Evolutionary conservation across 2,329 filamentous ascomycete genomes (phyloP).

Genomic region (Lachnellula hyalina): DNA sequence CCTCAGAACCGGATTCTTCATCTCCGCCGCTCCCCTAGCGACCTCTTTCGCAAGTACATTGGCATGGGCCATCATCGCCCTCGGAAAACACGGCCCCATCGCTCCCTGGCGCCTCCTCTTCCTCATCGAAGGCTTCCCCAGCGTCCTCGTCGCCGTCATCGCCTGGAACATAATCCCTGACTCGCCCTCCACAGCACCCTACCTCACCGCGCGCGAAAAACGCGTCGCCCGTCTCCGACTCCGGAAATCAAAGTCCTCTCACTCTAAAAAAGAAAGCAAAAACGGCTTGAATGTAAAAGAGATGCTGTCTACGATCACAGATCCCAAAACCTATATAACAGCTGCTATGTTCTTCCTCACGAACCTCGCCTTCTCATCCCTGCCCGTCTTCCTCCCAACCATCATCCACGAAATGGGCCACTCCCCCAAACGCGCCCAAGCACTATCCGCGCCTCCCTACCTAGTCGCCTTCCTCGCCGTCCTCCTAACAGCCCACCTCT

Average conservation of each 20-base stretch:
- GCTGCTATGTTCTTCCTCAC: slow-evolving; percentile 81
- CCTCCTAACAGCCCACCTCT: slow-evolving; percentile 65
- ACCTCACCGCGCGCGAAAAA: slow-evolving; percentile 57
- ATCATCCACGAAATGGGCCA: slow-evolving; percentile 75
- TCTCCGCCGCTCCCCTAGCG: slow-evolving; percentile 77
- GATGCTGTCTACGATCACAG: slow-evolving; percentile 52
- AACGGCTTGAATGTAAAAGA: slow-evolving; percentile 48
- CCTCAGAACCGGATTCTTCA: slow-evolving; percentile 78
- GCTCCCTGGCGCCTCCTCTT: slow-evolving; percentile 84
- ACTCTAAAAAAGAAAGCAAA: slow-evolving; percentile 4
- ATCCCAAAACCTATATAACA: slow-evolving; percentile 69
- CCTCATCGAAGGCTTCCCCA: slow-evolving; percentile 79
- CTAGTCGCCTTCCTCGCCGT: slow-evolving; percentile 68
- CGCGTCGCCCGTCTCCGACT: slow-evolving; percentile 68
- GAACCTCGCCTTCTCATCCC: slow-evolving; percentile 82
- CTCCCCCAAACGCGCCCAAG: slow-evolving; percentile 62
- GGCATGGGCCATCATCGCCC: slow-evolving; percentile 70
- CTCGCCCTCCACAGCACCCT: slow-evolving; percentile 59
- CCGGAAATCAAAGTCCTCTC: slow-evolving; percentile 29
- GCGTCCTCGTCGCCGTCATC: slow-evolving; percentile 65
- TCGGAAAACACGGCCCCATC: slow-evolving; percentile 61
- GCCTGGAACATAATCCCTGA: slow-evolving; percentile 76
- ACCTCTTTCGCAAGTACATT: slow-evolving; percentile 77
- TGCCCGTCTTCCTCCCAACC: slow-evolving; percentile 82
- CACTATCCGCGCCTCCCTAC: slow-evolving; percentile 76